Evolutionary conservation across 2,329 filamentous ascomycete genomes (phyloP).

Genomic region (Colletotrichum sp.): DNA sequence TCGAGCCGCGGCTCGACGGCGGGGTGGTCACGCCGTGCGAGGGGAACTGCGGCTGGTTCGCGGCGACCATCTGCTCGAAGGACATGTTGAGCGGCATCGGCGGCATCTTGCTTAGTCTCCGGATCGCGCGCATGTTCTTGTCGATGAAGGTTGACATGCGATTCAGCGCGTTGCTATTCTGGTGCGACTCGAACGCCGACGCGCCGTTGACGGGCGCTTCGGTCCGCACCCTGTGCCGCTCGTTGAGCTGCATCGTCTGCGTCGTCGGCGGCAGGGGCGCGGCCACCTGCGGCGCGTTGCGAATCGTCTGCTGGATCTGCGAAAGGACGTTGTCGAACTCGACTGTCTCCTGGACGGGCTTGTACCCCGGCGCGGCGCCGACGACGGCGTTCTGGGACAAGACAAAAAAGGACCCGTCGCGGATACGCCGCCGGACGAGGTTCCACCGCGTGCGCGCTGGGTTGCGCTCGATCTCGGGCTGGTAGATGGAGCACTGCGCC

Average conservation of each 20-base stretch:
- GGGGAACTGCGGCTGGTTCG: slow-evolving; percentile 25
- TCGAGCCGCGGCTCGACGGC: slow-evolving; percentile 37
- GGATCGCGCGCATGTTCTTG: slow-evolving; percentile 46
- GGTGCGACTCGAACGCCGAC: slow-evolving; percentile 44
- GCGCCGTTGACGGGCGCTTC: slow-evolving; percentile 34
- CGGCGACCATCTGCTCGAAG: slow-evolving; percentile 35
- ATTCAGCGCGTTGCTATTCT: slow-evolving; percentile 45
- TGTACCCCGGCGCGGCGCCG: slow-evolving; percentile 28
- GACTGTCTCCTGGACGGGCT: slow-evolving; percentile 36
- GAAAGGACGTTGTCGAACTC: slow-evolving; percentile 51
- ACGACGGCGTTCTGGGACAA: slow-evolving; percentile 43
- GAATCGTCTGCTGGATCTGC: slow-evolving; percentile 43
- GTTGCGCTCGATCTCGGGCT: slow-evolving; percentile 56
- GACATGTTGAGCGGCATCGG: slow-evolving; percentile 28
- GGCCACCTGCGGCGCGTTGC: slow-evolving; percentile 23
- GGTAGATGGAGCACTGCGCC: slow-evolving; percentile 53
- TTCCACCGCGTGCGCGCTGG: slow-evolving; percentile 59
- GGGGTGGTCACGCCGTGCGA: slow-evolving; percentile 28
- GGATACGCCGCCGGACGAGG: slow-evolving; percentile 50
- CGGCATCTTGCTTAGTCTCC: slow-evolving; percentile 45
- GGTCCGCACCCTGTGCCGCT: slow-evolving; percentile 44
- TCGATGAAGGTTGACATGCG: slow-evolving; percentile 51
- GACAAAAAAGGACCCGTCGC: slow-evolving; percentile 58
- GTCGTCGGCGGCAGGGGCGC: slow-evolving; percentile 23
- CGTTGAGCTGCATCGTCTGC: slow-evolving; percentile 37